Percentiles rank a stretch among this genome's conserved stretches.
phyloP scores from a whole-genome alignment of 2,329 filamentous ascomycete genomes.

The Pseudogymnoascus sp. region DNA sequence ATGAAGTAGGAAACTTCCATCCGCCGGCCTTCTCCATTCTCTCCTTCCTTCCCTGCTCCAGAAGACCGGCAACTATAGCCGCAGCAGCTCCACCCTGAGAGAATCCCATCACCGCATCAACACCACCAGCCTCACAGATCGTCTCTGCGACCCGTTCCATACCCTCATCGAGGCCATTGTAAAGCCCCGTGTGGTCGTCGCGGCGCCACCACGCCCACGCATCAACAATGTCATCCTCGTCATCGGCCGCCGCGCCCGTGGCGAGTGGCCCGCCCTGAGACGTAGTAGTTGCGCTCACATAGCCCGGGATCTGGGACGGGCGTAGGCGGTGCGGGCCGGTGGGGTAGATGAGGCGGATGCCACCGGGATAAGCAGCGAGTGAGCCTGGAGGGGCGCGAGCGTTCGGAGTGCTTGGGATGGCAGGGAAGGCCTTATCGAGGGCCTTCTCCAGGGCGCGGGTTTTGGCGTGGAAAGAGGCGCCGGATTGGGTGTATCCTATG shows the following conservation, averaged over 20 bases:
- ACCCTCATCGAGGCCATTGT: conserved; percentile 62
- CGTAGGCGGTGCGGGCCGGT: conserved; percentile 58
- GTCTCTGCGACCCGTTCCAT: conserved; percentile 53
- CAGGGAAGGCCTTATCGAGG: conserved; percentile 63
- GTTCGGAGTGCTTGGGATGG: conserved; percentile 45
- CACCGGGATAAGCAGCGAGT: conserved; percentile 31
- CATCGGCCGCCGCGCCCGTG: conserved; percentile 32
- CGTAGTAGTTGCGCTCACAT: conserved; percentile 31
- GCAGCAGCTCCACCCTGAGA: conserved; percentile 70
- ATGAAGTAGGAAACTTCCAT: conserved; percentile 44
- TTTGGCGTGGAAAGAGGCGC: conserved; percentile 75
- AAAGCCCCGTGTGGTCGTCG: conserved; percentile 55
- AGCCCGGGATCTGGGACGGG: conserved; percentile 62
- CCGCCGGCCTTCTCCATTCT: conserved; percentile 40
- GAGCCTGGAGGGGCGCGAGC: conserved; percentile 44
- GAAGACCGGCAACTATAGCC: conserved; percentile 60
- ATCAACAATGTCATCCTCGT: conserved; percentile 47
- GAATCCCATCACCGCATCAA: conserved; percentile 76
- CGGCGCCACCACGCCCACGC: conserved; percentile 78
- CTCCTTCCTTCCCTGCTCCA: conserved; percentile 48
- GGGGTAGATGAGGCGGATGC: conserved; percentile 55
- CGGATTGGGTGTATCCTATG: conserved; percentile 81
- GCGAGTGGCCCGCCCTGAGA: conserved; percentile 24
- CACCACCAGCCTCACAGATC: conserved; percentile 54
- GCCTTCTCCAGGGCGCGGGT: conserved; percentile 79